Evolutionary conservation across 164 flowering plant genomes (phyloP).

Genomic region (Stephania japonica): DNA sequence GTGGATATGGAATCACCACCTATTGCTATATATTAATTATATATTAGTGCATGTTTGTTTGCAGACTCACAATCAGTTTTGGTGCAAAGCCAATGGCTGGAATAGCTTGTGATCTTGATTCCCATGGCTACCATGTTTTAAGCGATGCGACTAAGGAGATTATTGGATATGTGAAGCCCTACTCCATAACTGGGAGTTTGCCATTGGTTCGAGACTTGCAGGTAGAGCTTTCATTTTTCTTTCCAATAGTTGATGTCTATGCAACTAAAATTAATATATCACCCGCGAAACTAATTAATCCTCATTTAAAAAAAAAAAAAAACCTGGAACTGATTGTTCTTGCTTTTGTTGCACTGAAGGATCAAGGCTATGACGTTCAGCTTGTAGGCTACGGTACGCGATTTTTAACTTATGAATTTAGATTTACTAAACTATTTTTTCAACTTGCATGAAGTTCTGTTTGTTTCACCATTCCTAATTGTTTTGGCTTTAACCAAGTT

Average conservation of each 20-base stretch:
- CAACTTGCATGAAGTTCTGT: too few relatives aligned
- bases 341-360: constrained; percentile 32
- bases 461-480: neutral
- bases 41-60: constrained; percentile 7
- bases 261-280: neutral
- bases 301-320: too few relatives aligned
- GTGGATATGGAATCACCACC: neutral
- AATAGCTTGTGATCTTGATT: constrained; percentile 89
- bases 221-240: constrained; percentile 27
- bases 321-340: constrained; percentile 5
- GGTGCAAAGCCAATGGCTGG: constrained; percentile 59
- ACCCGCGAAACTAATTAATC: neutral
- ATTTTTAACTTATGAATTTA: constrained; percentile 6
- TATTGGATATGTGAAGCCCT: constrained; percentile 86
- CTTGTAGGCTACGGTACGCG: constrained; percentile 87
- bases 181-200: constrained; percentile 90
- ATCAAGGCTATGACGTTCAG: constrained; percentile 95
- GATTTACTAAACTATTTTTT: neutral
- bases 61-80: constrained; percentile 64
- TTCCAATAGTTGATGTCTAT: neutral
- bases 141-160: constrained; percentile 92
- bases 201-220: constrained; percentile 90
- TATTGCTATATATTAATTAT: neutral
- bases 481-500: neutral
- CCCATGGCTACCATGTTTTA: constrained; percentile 79